These are phyloP conservation scores for Pleomassaria siparia DNA, from an alignment of 2,329 filamentous ascomycete species.

Conservation along the genomic window DNA sequence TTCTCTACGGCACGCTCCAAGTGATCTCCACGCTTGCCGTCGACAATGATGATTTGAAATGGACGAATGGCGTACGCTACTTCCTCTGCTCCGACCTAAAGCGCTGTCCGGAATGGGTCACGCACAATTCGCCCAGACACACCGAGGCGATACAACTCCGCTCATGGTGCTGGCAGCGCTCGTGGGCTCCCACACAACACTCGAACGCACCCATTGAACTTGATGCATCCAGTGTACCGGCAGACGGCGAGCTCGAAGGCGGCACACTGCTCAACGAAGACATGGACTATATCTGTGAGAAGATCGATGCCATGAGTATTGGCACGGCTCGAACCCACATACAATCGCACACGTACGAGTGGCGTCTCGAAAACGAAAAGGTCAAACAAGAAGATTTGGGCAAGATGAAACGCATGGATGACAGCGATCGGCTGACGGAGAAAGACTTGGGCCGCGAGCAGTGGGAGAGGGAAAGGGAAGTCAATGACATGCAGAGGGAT, in stretches of 20 bases:
- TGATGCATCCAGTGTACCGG: conserved; percentile 19
- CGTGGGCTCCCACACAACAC: conserved; percentile 29
- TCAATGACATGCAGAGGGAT: too few species aligned
- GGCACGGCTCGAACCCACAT: too few species aligned
- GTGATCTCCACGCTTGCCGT: conserved; percentile 46
- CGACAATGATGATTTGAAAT: conserved; percentile 42
- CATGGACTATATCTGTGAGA: conserved; percentile 33
- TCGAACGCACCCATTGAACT: conserved; percentile 32
- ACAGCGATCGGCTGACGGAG: conserved; percentile 17
- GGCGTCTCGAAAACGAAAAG: conserved; percentile 31
- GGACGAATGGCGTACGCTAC: conserved; percentile 42
- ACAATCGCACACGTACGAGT: too few species aligned
- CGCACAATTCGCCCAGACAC: conserved; percentile 24
- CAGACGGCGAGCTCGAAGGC: conserved; percentile 7
- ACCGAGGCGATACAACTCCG: conserved; percentile 34
- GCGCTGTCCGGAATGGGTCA: conserved; percentile 42
- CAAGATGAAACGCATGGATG: conserved; percentile 18
- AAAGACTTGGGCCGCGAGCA: conserved; percentile 12
- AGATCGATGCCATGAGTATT: conserved; percentile 30
- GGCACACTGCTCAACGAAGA: conserved; percentile 27
- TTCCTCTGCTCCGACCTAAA: conserved; percentile 45
- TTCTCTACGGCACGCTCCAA: conserved; percentile 47
- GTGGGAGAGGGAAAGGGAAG: neutral
- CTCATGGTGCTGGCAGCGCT: conserved; percentile 41
- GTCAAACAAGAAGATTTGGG: conserved; percentile 29